phyloP scores from a whole-genome alignment of 192 early-diverging fungal genomes.

The Backusella tarrabulga region DNA sequence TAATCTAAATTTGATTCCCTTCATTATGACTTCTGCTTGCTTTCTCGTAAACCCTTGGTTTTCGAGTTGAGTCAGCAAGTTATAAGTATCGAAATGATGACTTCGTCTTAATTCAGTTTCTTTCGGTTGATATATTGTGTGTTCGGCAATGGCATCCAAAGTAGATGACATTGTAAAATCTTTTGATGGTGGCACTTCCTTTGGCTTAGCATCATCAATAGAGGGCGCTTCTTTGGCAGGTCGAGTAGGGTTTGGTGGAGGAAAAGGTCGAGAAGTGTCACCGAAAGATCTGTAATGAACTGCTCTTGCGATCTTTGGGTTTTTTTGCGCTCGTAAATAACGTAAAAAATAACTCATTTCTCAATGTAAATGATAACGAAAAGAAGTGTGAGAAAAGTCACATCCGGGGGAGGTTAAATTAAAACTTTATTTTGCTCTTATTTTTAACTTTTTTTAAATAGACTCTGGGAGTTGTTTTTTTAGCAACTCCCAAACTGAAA shows the following conservation, averaged over 20 bases:
- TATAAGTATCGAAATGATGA: constrained; percentile 79
- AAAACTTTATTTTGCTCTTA: background rate
- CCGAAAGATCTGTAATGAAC: constrained; percentile 1
- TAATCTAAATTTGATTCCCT: constrained; percentile 67
- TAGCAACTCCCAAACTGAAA: too few relatives aligned
- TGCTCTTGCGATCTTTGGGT: background rate
- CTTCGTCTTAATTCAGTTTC: constrained; percentile 11
- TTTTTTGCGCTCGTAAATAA: background rate
- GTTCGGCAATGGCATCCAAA: constrained; percentile 8
- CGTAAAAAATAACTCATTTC: background rate
- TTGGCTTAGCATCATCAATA: background rate
- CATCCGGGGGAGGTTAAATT: background rate
- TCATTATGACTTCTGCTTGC: constrained; percentile 78
- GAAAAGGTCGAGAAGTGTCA: constrained; percentile 15
- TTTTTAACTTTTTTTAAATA: background rate
- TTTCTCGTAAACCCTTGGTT: constrained; percentile 62
- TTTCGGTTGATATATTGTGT: background rate
- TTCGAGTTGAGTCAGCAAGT: constrained; percentile 63
- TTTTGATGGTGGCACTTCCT: background rate
- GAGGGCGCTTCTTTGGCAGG: constrained; percentile 2
- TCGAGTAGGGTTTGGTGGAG: constrained; percentile 24
- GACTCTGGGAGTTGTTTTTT: background rate
- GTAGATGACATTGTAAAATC: constrained; percentile 9
- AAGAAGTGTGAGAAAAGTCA: background rate
- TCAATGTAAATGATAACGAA: background rate